A percentile compares a stretch with the other conserved stretches of the same genome.
These are phyloP conservation scores for Aspergillus candidus DNA, from an alignment of 2,329 filamentous ascomycete genomes.

Conservation along the genomic window DNA sequence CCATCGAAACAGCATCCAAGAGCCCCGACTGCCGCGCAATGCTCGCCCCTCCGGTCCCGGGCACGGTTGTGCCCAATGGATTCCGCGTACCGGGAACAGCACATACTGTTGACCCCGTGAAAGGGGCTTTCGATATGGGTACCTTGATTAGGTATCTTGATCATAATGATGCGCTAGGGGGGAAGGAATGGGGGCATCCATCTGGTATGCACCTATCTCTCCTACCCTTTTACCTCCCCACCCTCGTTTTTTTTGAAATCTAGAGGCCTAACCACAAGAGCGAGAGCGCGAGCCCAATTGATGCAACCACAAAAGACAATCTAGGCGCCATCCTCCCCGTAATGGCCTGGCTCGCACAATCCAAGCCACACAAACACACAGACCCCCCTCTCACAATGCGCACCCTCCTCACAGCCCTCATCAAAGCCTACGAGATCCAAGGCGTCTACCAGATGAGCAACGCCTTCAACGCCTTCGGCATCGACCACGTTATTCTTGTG, in stretches of 20 bases:
- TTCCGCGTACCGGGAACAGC: slow-evolving; percentile 36
- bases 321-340: slow-evolving; percentile 34
- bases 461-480: slow-evolving; percentile 35
- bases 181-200: slow-evolving; percentile 41
- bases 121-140: slow-evolving; percentile 38
- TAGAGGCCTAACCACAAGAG: too few species aligned
- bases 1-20: slow-evolving; percentile 19
- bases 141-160: slow-evolving; percentile 38
- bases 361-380: slow-evolving; percentile 1
- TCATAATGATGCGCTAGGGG: slow-evolving; percentile 38
- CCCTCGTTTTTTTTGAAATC: too few species aligned
- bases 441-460: slow-evolving; percentile 33
- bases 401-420: slow-evolving; percentile 27
- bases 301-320: slow-evolving; percentile 26
- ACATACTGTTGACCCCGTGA: slow-evolving; percentile 30
- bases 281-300: too few species aligned
- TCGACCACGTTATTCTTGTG: slow-evolving; percentile 40
- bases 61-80: slow-evolving; percentile 23
- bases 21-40: slow-evolving; percentile 15
- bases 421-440: slow-evolving; percentile 42
- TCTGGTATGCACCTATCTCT: slow-evolving; percentile 18
- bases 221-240: not conserved
- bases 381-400: slow-evolving; percentile 27
- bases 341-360: slow-evolving; percentile 24
- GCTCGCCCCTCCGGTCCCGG: slow-evolving; percentile 11